Evolutionary conservation across 1,284 basidiomycete genomes (phyloP).

Genomic region (Ustilago hordei): DNA sequence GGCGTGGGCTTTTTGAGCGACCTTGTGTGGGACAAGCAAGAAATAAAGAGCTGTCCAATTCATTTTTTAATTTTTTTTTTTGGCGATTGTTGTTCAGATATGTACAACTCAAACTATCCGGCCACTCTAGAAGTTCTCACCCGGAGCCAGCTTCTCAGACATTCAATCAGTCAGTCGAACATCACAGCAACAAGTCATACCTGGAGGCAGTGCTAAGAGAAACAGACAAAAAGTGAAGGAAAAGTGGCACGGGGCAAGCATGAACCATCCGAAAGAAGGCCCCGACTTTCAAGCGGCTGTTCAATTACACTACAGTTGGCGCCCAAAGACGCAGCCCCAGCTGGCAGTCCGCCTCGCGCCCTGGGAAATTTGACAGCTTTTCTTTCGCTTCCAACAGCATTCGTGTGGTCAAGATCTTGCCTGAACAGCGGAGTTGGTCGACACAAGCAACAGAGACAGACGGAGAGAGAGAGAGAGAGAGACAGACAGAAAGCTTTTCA

Average conservation of each 20-base stretch:
- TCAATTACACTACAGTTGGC: constrained; percentile 16
- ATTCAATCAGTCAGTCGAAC: constrained; percentile 3
- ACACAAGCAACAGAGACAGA: not conserved
- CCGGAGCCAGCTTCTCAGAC: not conserved
- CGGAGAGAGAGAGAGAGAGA: not conserved
- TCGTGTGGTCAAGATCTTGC: not conserved
- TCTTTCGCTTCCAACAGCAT: not conserved
- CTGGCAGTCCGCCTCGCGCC: constrained; percentile 26
- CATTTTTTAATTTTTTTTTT: too few species aligned
- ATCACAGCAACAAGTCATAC: not conserved
- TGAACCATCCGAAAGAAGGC: constrained; percentile 5
- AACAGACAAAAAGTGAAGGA: not conserved
- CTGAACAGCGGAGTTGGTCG: not conserved
- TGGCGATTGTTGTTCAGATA: not conserved
- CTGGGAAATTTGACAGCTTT: not conserved
- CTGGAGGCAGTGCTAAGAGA: not conserved
- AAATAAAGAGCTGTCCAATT: not conserved
- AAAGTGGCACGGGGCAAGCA: not conserved
- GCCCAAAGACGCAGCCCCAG: constrained; percentile 25
- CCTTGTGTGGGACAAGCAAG: not conserved
- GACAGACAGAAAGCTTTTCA: too few species aligned
- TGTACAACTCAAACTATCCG: not conserved
- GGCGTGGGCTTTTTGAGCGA: not conserved
- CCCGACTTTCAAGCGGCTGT: constrained; percentile 22
- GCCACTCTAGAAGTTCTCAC: not conserved